Evolutionary conservation across 805 yeast species (phyloP).

Genomic region (Metahyphopichia silvanorum): DNA sequence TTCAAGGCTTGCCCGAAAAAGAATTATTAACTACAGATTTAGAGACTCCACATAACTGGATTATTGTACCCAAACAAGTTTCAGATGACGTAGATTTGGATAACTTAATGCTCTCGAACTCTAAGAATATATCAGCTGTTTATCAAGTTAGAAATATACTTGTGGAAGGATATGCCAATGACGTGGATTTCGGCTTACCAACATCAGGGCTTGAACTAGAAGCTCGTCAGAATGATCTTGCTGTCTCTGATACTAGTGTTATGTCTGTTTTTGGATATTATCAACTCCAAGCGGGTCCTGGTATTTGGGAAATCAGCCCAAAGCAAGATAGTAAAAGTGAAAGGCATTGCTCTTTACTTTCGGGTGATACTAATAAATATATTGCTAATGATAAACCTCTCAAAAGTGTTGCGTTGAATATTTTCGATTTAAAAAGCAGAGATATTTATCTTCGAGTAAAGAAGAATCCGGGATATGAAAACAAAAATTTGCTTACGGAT

Average conservation of each 20-base stretch:
- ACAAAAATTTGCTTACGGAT: slow-evolving; percentile 6
- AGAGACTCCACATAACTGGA: slow-evolving; percentile 67
- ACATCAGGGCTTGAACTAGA: slow-evolving; percentile 55
- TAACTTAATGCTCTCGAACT: slow-evolving; percentile 47
- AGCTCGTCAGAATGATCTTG: slow-evolving; percentile 13
- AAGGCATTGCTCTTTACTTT: slow-evolving; percentile 20
- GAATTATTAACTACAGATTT: slow-evolving; percentile 51
- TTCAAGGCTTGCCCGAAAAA: slow-evolving; percentile 38
- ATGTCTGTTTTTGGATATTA: slow-evolving; percentile 84
- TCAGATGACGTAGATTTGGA: slow-evolving; percentile 50
- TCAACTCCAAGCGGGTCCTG: slow-evolving; percentile 74
- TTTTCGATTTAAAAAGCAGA: slow-evolving; percentile 45
- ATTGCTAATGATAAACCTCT: slow-evolving; percentile 24
- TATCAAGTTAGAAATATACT: slow-evolving; percentile 54
- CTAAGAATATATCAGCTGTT: slow-evolving; percentile 44
- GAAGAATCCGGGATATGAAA: slow-evolving; percentile 24
- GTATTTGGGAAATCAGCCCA: slow-evolving; percentile 55
- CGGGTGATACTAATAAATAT: slow-evolving; percentile 42
- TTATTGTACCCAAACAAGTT: slow-evolving; percentile 50
- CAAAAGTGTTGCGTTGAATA: slow-evolving; percentile 22
- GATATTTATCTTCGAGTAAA: slow-evolving; percentile 44
- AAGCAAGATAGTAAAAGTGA: slow-evolving; percentile 28
- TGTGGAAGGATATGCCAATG: slow-evolving; percentile 69
- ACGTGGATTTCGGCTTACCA: slow-evolving; percentile 28
- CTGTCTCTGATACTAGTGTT: slow-evolving; percentile 55